A percentile compares a stretch with the other conserved stretches of the same genome.
Evolutionary conservation across 2,329 filamentous ascomycete species (phyloP).

Genomic region (Cercospora sp.): DNA sequence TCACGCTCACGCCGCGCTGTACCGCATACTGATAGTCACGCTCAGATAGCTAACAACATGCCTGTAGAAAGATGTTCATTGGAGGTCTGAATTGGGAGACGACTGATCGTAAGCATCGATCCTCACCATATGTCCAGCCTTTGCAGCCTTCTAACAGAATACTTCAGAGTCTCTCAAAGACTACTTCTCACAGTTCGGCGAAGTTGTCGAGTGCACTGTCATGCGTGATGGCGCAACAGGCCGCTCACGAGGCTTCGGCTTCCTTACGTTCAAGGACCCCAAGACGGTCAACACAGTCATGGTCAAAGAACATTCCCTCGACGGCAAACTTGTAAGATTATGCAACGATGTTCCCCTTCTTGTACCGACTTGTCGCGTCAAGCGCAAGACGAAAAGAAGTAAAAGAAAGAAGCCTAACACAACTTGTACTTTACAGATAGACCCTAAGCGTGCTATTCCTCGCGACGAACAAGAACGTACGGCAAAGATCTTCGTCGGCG

Average conservation of each 20-base stretch:
- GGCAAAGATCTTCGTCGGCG: constrained; percentile 97
- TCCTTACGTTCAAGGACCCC: constrained; percentile 95
- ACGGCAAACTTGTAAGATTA: constrained; percentile 89
- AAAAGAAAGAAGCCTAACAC: constrained; percentile 23
- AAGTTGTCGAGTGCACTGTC: constrained; percentile 97
- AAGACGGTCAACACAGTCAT: constrained; percentile 99
- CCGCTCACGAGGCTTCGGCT: constrained; percentile 92
- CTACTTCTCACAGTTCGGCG: constrained; percentile 97
- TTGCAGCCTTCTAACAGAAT: constrained; percentile 33
- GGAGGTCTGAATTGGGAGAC: constrained; percentile 99
- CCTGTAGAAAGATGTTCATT: constrained; percentile 95
- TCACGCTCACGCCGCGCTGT: constrained; percentile 23
- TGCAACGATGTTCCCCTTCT: background rate
- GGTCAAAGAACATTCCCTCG: constrained; percentile 98
- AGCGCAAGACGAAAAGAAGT: background rate
- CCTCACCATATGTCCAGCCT: background rate
- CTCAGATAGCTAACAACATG: constrained; percentile 33
- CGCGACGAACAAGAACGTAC: constrained; percentile 98
- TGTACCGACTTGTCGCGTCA: background rate
- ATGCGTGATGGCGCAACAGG: constrained; percentile 96
- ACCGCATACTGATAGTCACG: background rate
- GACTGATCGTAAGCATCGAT: constrained; percentile 76
- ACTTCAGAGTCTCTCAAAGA: constrained; percentile 84
- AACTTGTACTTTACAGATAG: constrained; percentile 65
- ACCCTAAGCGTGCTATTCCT: constrained; percentile 95